Conservation (phyloP, 495 filamentous ascomycete species). For the Apiosordaria backusii region DNA sequence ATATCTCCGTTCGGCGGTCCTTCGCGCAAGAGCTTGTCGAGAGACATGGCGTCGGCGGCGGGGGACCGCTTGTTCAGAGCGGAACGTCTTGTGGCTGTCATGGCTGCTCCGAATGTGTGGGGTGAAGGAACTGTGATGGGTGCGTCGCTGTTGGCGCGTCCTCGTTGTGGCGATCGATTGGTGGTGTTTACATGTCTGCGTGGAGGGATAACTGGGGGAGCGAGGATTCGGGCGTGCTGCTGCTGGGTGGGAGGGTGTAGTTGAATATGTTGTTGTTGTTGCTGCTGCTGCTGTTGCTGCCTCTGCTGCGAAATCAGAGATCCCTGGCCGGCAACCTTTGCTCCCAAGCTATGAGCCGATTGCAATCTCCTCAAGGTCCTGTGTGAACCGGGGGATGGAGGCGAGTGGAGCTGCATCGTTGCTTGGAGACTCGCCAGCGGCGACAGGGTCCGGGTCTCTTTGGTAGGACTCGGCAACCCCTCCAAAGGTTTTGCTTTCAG, state of each 20-base stretch:
- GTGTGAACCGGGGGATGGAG: constrained; percentile 35
- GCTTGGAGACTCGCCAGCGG: constrained; percentile 18
- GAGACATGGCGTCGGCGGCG: constrained; percentile 56
- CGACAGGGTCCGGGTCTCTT: constrained; percentile 28
- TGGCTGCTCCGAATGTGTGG: constrained; percentile 31
- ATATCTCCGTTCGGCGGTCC: constrained; percentile 70
- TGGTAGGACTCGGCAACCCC: constrained; percentile 41
- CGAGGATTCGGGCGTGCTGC: constrained; percentile 10
- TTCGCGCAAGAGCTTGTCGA: constrained; percentile 65
- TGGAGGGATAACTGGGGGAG: constrained; percentile 15
- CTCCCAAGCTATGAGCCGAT: constrained; percentile 54
- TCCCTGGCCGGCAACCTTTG: constrained; percentile 36
- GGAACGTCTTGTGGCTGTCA: constrained; percentile 42
- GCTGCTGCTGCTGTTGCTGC: constrained; percentile 30
- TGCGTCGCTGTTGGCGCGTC: constrained; percentile 73
- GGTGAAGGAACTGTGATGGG: constrained; percentile 25
- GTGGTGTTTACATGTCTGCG: constrained; percentile 36
- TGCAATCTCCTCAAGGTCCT: constrained; percentile 53
- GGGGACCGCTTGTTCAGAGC: constrained; percentile 54
- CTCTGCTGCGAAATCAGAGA: constrained; percentile 55
- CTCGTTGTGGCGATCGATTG: constrained; percentile 53
- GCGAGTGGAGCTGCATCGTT: constrained; percentile 32
- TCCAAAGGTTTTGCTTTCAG: constrained; percentile 10
- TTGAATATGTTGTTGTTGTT: constrained; percentile 23
- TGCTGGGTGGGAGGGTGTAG: constrained; percentile 22